Evolutionary conservation across 2,329 filamentous ascomycete species (phyloP).

Genomic region (Periconia sp.): DNA sequence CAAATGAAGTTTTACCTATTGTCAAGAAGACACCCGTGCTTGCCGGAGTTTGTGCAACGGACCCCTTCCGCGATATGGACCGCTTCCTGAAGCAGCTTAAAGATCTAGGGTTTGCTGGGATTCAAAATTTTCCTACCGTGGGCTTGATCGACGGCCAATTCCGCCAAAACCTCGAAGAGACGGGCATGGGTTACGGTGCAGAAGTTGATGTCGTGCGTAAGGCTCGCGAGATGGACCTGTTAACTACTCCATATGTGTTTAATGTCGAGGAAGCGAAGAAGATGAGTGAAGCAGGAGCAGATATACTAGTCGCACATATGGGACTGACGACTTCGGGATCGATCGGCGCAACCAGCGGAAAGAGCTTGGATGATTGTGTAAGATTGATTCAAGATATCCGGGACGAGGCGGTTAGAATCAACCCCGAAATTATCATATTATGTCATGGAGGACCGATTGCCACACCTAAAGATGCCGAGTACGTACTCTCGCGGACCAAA

Average conservation of each 20-base stretch:
- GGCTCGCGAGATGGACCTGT: conserved; percentile 65
- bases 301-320: conserved; percentile 72
- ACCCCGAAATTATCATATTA: conserved; percentile 67
- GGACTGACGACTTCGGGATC: conserved; percentile 69
- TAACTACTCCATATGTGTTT: conserved; percentile 76
- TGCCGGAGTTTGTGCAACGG: conserved; percentile 73
- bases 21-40: conserved; percentile 69
- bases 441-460: conserved; percentile 75
- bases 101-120: conserved; percentile 68
- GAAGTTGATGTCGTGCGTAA: conserved; percentile 71
- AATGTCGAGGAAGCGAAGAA: conserved; percentile 64
- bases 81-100: conserved; percentile 66
- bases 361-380: conserved; percentile 69
- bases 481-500: conserved; percentile 64
- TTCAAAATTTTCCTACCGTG: conserved; percentile 78
- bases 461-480: conserved; percentile 66
- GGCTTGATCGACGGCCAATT: conserved; percentile 73
- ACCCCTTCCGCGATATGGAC: conserved; percentile 70
- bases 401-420: conserved; percentile 63
- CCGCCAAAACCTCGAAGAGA: conserved; percentile 71
- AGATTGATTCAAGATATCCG: conserved; percentile 66
- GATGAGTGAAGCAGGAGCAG: conserved; percentile 70
- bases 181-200: conserved; percentile 70
- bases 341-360: conserved; percentile 68
- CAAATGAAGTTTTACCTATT: conserved; percentile 69